These are phyloP conservation scores for Penicillium bovifimosum DNA, from an alignment of 495 filamentous ascomycete species.

Conservation along the genomic window DNA sequence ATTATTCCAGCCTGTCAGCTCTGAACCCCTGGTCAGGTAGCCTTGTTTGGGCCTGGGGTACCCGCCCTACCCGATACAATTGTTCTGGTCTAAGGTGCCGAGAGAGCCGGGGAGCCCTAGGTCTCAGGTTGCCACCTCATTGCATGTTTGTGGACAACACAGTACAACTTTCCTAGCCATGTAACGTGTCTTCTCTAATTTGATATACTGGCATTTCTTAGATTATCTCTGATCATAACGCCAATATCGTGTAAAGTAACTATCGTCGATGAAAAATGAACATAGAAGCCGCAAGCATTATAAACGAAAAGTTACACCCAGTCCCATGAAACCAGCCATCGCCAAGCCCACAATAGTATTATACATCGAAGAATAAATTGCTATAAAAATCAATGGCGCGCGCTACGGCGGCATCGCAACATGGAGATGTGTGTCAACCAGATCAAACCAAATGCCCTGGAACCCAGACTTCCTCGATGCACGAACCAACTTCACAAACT, in stretches of 20 bases:
- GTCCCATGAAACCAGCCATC: not conserved
- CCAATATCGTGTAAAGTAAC: not conserved
- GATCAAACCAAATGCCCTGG: conserved; percentile 25
- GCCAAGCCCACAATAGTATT: not conserved
- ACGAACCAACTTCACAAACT: conserved; percentile 22
- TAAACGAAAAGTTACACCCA: not conserved
- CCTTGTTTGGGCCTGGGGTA: too few species aligned
- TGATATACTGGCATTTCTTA: too few species aligned
- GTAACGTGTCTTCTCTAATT: too few species aligned
- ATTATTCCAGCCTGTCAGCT: too few species aligned
- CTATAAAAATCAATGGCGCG: not conserved
- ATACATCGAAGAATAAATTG: not conserved
- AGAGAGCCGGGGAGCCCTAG: too few species aligned
- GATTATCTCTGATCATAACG: too few species aligned
- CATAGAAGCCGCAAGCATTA: not conserved
- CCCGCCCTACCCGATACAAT: too few species aligned
- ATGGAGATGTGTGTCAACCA: conserved; percentile 24
- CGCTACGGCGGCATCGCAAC: conserved; percentile 23
- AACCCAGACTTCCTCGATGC: conserved; percentile 15
- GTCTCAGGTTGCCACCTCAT: too few species aligned
- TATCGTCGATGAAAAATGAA: not conserved
- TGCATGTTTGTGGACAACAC: too few species aligned
- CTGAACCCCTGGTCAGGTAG: too few species aligned
- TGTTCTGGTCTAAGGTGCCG: too few species aligned
- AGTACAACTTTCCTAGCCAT: too few species aligned